Base-by-base conservation (phyloP, 2,329 filamentous ascomycete genomes). In the Endothia cerciana region DNA sequence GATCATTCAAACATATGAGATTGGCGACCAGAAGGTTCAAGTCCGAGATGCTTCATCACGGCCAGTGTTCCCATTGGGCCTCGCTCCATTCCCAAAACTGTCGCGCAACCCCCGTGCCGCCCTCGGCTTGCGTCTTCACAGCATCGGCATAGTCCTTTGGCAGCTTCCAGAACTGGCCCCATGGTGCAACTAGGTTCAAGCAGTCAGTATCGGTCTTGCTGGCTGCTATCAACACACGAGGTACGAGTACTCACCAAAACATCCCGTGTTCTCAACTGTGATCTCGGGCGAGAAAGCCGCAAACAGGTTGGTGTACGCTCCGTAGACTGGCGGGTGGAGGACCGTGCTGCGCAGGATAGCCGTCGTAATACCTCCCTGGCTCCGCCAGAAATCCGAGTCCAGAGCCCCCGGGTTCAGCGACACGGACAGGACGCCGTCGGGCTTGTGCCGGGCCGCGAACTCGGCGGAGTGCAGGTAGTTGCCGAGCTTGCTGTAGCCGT, bases 31-130 rank as follows among this genome's bases (percentile, higher is more conserved):
- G 10, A n/a, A n/a, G 22, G 22, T 51, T 30, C 17, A 10, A 36
- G 4, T 36, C n/a, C 38, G 6, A 28, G n/a, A 41, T 28, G 4
- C 36, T 17, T 22, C 36, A 2, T 41, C 57, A 45, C 25, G 59
- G 11, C 10, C 59, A 73, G n/a, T 69, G 63, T 17, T 75, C 72
- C 33, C 79, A 70, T 43, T 82, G 78, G 11, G 75, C 73, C 62
- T 80, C 74, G 1, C 73, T 76, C 80, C 79, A 82, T 5, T 76
- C 70, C 78, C 78, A 82, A 59, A 81, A 80, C 43, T 74, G 73
- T 57, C 73, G 69, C 3, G 72, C 76, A 36, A 71, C 72, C 1
- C 78, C 78, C 3, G 72, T 76, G 7, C 79, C 79, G 3, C 79
- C 78, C 53, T 81, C 78, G 1, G 71, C 71, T 63, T 76, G 72